A percentile compares a stretch with the other conserved stretches of the same genome.
Evolutionary conservation across 805 yeast species (phyloP).

Genomic region (Hanseniaspora jakobsenii): DNA sequence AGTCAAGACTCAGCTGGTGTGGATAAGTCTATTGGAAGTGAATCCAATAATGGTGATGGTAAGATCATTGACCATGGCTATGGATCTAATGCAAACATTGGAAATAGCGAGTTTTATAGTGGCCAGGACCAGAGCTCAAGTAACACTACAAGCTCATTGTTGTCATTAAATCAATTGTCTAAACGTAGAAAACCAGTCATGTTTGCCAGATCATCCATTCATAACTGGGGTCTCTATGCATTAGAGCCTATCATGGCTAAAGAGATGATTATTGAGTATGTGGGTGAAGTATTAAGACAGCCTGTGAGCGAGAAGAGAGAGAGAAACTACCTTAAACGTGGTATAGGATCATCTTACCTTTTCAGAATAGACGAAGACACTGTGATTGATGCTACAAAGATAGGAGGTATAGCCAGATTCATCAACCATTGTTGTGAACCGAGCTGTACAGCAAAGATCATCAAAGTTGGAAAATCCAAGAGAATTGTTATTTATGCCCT

Average conservation of each 20-base stretch:
- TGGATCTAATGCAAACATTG: too few relatives aligned
- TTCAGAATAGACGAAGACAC: slow-evolving; percentile 89
- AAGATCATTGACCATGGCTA: slow-evolving; percentile 64
- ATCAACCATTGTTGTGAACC: slow-evolving; percentile 97
- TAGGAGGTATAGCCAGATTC: slow-evolving; percentile 93
- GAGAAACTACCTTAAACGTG: slow-evolving; percentile 68
- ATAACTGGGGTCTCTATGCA: slow-evolving; percentile 96
- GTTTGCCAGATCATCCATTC: slow-evolving; percentile 94
- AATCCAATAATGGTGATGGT: neutral
- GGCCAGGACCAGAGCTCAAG: too few relatives aligned
- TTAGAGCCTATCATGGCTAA: slow-evolving; percentile 88
- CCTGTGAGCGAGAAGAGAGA: slow-evolving; percentile 92
- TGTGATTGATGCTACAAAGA: slow-evolving; percentile 93
- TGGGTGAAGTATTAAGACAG: slow-evolving; percentile 87
- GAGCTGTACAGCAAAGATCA: slow-evolving; percentile 92
- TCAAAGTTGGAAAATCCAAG: slow-evolving; percentile 85
- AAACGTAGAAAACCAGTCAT: slow-evolving; percentile 87
- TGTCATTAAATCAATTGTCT: slow-evolving; percentile 74
- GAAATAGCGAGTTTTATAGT: too few relatives aligned
- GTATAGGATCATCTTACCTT: slow-evolving; percentile 88
- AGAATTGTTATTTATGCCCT: slow-evolving; percentile 91
- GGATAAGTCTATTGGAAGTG: slow-evolving; percentile 60
- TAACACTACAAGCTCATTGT: slow-evolving; percentile 57
- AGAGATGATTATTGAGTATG: slow-evolving; percentile 96
- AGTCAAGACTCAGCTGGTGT: neutral